phyloP scores from a whole-genome alignment of 148 eudicot genomes.

The Dysphania ambrosioides region DNA sequence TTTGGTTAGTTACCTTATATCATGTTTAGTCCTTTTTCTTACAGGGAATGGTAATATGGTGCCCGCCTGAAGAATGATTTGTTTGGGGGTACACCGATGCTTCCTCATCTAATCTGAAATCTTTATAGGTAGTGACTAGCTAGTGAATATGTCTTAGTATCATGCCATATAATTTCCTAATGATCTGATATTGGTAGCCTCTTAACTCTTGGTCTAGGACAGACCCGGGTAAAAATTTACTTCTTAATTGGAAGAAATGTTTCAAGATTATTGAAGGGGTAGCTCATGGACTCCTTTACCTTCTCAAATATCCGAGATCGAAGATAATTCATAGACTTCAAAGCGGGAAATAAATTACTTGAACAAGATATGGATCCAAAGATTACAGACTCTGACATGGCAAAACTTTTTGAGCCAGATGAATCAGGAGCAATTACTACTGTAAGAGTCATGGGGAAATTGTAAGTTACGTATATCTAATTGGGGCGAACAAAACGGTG shows the following conservation, averaged over 20 bases:
- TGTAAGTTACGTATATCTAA: conserved; percentile 29
- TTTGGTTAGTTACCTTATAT: conserved; percentile 35
- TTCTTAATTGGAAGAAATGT: conserved; percentile 46
- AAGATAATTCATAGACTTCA: conserved; percentile 67
- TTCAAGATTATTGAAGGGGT: conserved; percentile 56
- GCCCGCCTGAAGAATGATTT: too few relatives aligned
- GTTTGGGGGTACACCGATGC: too few relatives aligned
- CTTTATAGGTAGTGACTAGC: too few relatives aligned
- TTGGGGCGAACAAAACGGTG: not conserved
- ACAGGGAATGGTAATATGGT: too few relatives aligned
- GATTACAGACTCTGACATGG: conserved; percentile 76
- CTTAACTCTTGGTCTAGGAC: not conserved
- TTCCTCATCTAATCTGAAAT: too few relatives aligned
- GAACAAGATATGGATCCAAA: conserved; percentile 61
- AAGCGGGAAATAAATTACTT: conserved; percentile 63
- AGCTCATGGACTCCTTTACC: conserved; percentile 64
- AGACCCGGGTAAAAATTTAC: conserved; percentile 21
- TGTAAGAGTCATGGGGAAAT: conserved; percentile 48
- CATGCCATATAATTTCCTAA: too few relatives aligned
- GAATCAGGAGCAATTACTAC: conserved; percentile 52
- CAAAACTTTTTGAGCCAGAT: conserved; percentile 55
- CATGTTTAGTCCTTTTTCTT: not conserved
- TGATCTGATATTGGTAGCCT: too few relatives aligned
- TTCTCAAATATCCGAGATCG: conserved; percentile 60
- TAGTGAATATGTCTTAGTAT: too few relatives aligned